Conservation (phyloP, 2,329 filamentous ascomycete species). For the Lojkania enalia region DNA sequence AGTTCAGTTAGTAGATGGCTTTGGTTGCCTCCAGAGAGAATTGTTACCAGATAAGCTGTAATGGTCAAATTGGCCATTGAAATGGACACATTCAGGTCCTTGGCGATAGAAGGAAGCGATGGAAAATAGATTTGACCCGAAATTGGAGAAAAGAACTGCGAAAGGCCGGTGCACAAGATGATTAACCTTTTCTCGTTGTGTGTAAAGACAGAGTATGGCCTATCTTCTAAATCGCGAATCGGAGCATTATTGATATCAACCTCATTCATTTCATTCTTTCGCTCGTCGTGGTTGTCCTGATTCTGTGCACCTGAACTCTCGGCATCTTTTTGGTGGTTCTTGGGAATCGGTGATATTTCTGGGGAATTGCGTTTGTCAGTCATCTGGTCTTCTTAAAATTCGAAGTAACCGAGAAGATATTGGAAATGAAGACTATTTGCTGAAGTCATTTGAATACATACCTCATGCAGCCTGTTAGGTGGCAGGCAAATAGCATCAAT, state of each 20-base stretch:
- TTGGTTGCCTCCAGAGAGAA: too few relatives aligned
- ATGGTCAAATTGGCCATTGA: slow-evolving; percentile 52
- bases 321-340: too few relatives aligned
- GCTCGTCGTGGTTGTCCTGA: too few relatives aligned
- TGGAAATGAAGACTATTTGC: too few relatives aligned
- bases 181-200: not conserved
- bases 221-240: not conserved
- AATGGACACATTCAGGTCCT: slow-evolving; percentile 42
- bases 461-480: too few relatives aligned
- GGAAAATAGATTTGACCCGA: slow-evolving; percentile 35
- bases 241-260: not conserved
- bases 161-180: not conserved
- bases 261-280: not conserved
- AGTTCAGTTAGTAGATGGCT: not conserved
- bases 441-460: too few relatives aligned
- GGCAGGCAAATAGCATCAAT: too few relatives aligned
- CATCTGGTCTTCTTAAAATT: too few relatives aligned
- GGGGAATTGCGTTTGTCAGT: too few relatives aligned
- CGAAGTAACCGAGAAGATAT: too few relatives aligned
- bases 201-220: not conserved
- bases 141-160: slow-evolving; percentile 48
- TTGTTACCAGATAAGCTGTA: slow-evolving; percentile 46
- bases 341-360: too few relatives aligned
- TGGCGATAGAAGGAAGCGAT: slow-evolving; percentile 23
- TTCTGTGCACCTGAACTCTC: too few relatives aligned